Conservation (phyloP, 306 rosid genomes). For the Pterocarpus santalinus region DNA sequence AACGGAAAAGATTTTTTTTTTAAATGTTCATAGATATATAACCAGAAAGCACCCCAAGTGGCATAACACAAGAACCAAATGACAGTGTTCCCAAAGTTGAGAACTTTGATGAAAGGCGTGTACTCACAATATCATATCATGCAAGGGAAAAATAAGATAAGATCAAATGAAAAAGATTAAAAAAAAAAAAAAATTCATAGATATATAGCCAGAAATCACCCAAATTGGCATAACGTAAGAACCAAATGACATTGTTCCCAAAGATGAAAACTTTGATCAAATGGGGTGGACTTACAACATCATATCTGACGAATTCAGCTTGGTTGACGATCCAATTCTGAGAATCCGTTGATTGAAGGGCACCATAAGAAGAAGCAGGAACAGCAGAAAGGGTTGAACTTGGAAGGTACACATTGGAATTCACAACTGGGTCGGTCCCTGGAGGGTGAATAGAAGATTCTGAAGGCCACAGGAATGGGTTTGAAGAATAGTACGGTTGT, state of each 20-base stretch:
- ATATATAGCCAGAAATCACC: neutral
- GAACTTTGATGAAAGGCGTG: neutral
- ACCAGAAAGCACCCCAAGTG: conserved; percentile 15
- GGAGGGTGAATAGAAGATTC: conserved; percentile 64
- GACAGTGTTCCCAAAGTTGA: neutral
- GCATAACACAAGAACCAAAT: neutral
- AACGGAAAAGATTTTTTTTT: neutral
- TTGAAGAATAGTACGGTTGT: conserved; percentile 33
- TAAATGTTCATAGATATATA: neutral
- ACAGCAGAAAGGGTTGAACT: neutral
- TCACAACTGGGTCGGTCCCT: conserved; percentile 55
- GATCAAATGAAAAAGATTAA: neutral
- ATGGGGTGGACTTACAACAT: conserved; percentile 7
- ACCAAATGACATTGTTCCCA: neutral
- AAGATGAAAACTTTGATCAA: neutral
- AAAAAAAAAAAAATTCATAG: neutral
- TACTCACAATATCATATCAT: conserved; percentile 27
- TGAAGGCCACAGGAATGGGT: conserved; percentile 43
- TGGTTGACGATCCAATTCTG: conserved; percentile 36
- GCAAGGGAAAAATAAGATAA: neutral
- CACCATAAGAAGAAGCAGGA: neutral
- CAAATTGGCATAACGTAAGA: neutral
- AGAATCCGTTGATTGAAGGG: conserved; percentile 11
- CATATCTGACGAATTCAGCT: conserved; percentile 1
- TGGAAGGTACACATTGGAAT: conserved; percentile 29